A percentile compares a stretch with the other conserved stretches of the same genome.
phyloP scores from a whole-genome alignment of 2,329 filamentous ascomycete species.

The Malbranchea cinnamomea region DNA sequence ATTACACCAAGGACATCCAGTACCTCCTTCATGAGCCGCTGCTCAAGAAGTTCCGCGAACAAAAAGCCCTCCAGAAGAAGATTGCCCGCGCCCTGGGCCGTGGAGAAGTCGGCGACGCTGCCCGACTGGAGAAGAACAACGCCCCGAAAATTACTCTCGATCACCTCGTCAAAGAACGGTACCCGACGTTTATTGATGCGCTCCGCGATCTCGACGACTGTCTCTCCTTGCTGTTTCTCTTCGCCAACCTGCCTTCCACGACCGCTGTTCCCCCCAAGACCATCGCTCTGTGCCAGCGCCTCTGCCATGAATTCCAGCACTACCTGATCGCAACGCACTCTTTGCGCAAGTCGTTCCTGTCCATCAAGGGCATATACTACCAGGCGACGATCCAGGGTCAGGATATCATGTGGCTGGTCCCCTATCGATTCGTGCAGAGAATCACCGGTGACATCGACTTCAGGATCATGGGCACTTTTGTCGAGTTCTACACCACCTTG shows the following conservation, averaged over 20 bases:
- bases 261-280: constrained; percentile 84
- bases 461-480: constrained; percentile 96
- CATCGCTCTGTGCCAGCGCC: constrained; percentile 81
- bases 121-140: constrained; percentile 78
- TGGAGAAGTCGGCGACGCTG: constrained; percentile 78
- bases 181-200: constrained; percentile 91
- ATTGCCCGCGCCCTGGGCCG: constrained; percentile 83
- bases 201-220: constrained; percentile 92
- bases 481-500: constrained; percentile 96
- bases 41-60: constrained; percentile 86
- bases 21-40: constrained; percentile 95
- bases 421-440: constrained; percentile 94
- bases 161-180: constrained; percentile 94
- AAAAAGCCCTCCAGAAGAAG: constrained; percentile 95
- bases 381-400: constrained; percentile 95
- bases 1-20: constrained; percentile 89
- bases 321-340: constrained; percentile 88
- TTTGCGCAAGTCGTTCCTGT: constrained; percentile 88
- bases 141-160: constrained; percentile 84
- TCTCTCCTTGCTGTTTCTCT: constrained; percentile 90
- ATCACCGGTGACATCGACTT: constrained; percentile 93
- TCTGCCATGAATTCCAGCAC: constrained; percentile 94
- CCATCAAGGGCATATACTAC: constrained; percentile 99
- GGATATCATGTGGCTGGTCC: constrained; percentile 91
- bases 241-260: constrained; percentile 88